These are phyloP conservation scores for Fusarium anguioides DNA, from an alignment of 2,329 filamentous ascomycete genomes.

Conservation along the genomic window DNA sequence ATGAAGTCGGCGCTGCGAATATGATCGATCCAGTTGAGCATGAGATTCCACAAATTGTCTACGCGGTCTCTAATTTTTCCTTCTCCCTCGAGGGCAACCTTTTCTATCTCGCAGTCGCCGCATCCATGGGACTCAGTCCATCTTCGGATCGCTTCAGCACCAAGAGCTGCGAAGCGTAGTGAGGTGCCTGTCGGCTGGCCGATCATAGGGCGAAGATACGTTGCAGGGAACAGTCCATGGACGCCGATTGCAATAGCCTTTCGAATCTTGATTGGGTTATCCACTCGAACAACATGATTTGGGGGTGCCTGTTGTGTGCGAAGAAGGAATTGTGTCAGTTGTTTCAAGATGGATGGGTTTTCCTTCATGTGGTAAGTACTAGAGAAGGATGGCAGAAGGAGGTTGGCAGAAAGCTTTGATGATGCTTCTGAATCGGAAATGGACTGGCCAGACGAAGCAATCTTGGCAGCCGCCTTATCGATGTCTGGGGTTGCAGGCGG, in stretches of 20 bases:
- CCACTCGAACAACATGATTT: conserved; percentile 78
- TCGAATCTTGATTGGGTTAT: conserved; percentile 77
- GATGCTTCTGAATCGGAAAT: conserved; percentile 57
- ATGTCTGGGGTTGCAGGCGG: conserved; percentile 29
- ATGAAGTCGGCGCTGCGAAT: conserved; percentile 90
- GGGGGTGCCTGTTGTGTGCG: conserved; percentile 66
- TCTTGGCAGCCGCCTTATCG: conserved; percentile 23
- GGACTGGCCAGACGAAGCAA: conserved; percentile 45
- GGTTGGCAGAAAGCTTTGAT: conserved; percentile 64
- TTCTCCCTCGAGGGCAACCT: conserved; percentile 93
- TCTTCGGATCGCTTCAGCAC: conserved; percentile 82
- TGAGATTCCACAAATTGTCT: conserved; percentile 90
- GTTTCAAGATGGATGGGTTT: conserved; percentile 76
- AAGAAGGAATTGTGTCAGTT: conserved; percentile 69
- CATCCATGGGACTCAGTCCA: conserved; percentile 83
- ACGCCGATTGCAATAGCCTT: conserved; percentile 94
- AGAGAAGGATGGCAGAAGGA: conserved; percentile 76
- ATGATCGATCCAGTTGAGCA: conserved; percentile 94
- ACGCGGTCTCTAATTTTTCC: conserved; percentile 91
- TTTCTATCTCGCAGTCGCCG: conserved; percentile 84
- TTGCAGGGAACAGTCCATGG: conserved; percentile 92
- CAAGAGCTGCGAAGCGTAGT: conserved; percentile 89
- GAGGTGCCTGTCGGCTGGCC: conserved; percentile 97
- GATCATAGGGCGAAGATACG: conserved; percentile 87
- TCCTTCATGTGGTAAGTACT: conserved; percentile 75